Evolutionary conservation across 108 stramenopile genomes (phyloP).

Genomic region (Skeletonema tropicum): DNA sequence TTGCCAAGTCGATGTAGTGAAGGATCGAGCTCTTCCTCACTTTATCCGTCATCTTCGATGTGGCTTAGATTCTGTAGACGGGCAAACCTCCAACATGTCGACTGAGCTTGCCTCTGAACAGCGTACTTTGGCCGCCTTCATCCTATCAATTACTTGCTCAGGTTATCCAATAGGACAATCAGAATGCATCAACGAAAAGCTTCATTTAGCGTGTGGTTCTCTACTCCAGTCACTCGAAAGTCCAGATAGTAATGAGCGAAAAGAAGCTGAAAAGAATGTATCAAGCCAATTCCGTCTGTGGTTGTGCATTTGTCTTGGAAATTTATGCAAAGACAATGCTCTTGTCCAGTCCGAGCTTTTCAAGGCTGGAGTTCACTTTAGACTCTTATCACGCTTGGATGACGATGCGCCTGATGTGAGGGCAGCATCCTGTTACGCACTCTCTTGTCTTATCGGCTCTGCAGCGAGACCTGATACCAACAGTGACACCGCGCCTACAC

Average conservation of each 20-base stretch:
- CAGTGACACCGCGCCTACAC: slow-evolving; percentile 5
- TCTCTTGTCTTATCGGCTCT: slow-evolving; percentile 66
- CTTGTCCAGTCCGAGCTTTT: slow-evolving; percentile 66
- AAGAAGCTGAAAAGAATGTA: slow-evolving; percentile 2
- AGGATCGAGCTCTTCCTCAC: slow-evolving; percentile 83
- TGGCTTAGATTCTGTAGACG: slow-evolving; percentile 38
- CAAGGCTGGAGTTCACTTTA: slow-evolving; percentile 64
- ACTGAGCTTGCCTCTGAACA: slow-evolving; percentile 66
- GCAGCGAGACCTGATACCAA: slow-evolving; percentile 6
- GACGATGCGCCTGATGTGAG: slow-evolving; percentile 65
- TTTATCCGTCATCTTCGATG: slow-evolving; percentile 86
- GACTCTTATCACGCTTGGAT: slow-evolving; percentile 61
- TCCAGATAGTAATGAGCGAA: slow-evolving; percentile 36
- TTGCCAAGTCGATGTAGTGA: slow-evolving; percentile 91
- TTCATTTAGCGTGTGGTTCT: slow-evolving; percentile 68
- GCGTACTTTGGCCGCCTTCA: slow-evolving; percentile 89
- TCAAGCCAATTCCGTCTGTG: slow-evolving; percentile 59
- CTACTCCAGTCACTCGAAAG: slow-evolving; percentile 64
- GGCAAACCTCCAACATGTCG: slow-evolving; percentile 17
- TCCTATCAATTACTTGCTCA: slow-evolving; percentile 80
- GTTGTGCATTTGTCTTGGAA: slow-evolving; percentile 80
- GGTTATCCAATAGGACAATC: slow-evolving; percentile 83
- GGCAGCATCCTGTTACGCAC: slow-evolving; percentile 84
- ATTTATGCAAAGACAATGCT: slow-evolving; percentile 60
- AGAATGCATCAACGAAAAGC: slow-evolving; percentile 81